Evolutionary conservation across 495 filamentous ascomycete genomes (phyloP).

Genomic region (Hypoxylon crocopeplum): DNA sequence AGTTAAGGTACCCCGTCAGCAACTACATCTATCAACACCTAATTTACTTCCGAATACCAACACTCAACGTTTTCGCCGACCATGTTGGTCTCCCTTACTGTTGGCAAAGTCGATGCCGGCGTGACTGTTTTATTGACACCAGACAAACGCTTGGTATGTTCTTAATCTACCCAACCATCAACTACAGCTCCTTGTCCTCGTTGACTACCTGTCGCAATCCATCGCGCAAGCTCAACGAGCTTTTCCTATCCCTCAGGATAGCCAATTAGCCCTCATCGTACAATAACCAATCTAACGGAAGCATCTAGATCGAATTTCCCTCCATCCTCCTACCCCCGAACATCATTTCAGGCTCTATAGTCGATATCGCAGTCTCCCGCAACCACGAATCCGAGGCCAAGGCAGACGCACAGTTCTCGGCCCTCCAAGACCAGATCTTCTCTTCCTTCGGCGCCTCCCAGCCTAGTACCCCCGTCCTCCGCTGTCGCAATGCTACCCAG

Average conservation of each 20-base stretch:
- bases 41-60: slow-evolving; percentile 1
- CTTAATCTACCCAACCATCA: neutral
- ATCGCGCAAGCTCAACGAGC: slow-evolving; percentile 19
- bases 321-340: slow-evolving; percentile 95
- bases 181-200: neutral
- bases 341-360: slow-evolving; percentile 93
- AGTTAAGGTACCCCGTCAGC: slow-evolving; percentile 1
- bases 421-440: slow-evolving; percentile 87
- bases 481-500: slow-evolving; percentile 94
- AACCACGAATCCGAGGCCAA: slow-evolving; percentile 79
- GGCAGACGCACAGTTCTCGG: slow-evolving; percentile 74
- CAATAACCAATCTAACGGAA: slow-evolving; percentile 8
- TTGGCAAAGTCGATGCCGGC: slow-evolving; percentile 98
- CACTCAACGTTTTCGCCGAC: slow-evolving; percentile 29
- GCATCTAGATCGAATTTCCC: slow-evolving; percentile 92
- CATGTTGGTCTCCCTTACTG: slow-evolving; percentile 97
- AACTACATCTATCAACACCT: slow-evolving; percentile 5
- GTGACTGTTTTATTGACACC: slow-evolving; percentile 96
- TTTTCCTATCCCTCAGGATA: neutral
- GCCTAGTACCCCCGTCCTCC: slow-evolving; percentile 80
- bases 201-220: slow-evolving; percentile 17
- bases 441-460: slow-evolving; percentile 81
- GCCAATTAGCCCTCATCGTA: slow-evolving; percentile 1
- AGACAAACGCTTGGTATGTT: slow-evolving; percentile 90
- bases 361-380: slow-evolving; percentile 94